A percentile compares a stretch with the other conserved stretches of the same genome.
Evolutionary conservation across 1,284 basidiomycete species (phyloP).

Genomic region (Laetiporus sulphureus): DNA sequence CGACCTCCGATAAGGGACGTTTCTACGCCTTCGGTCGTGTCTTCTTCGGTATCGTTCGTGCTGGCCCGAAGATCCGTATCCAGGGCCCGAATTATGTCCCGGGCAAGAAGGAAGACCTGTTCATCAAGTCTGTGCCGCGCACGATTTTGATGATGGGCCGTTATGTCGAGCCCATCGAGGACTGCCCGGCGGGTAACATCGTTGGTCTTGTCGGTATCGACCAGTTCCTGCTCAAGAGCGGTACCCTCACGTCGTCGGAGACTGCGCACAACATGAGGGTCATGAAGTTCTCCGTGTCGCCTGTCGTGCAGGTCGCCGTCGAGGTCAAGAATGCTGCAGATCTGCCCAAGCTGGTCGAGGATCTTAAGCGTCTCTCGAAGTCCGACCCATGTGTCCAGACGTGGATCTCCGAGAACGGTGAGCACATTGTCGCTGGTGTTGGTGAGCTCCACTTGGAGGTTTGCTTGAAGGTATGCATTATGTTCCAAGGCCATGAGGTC

Average conservation of each 20-base stretch:
- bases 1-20: constrained; percentile 99
- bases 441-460: constrained; percentile 99
- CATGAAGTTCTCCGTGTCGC: constrained; percentile 99
- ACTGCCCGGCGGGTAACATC: constrained; percentile 99
- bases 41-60: constrained; percentile 96
- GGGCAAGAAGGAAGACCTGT: constrained; percentile 98
- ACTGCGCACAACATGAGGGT: constrained; percentile 99
- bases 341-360: constrained; percentile 99
- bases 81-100: constrained; percentile 99
- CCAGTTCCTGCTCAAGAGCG: constrained; percentile 99
- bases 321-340: constrained; percentile 99
- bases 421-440: constrained; percentile 99
- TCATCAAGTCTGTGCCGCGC: constrained; percentile 97
- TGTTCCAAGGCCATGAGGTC: not conserved
- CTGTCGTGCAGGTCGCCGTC: constrained; percentile 98
- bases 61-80: constrained; percentile 98
- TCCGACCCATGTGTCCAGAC: constrained; percentile 99
- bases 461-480: constrained; percentile 79
- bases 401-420: constrained; percentile 89
- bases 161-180: constrained; percentile 97
- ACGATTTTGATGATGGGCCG: constrained; percentile 99
- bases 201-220: constrained; percentile 99
- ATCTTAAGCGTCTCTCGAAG: constrained; percentile 99
- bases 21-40: constrained; percentile 99
- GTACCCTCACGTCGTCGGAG: constrained; percentile 96